Conservation (phyloP, 106 monocot genomes). For the Allium fistulosum region DNA sequence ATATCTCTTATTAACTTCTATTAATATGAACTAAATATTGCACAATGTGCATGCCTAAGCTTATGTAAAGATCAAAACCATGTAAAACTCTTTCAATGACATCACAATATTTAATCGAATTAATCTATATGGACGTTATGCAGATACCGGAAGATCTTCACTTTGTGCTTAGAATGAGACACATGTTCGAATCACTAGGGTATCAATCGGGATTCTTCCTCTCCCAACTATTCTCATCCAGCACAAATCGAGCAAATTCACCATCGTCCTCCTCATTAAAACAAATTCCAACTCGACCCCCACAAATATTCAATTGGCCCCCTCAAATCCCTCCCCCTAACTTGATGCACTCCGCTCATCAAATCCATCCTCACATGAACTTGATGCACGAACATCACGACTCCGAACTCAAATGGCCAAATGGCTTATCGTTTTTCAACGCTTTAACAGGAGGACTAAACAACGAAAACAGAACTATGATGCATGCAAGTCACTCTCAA, state of each 20-base stretch:
- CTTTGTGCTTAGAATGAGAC: slow-evolving; percentile 84
- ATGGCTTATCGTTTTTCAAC: slow-evolving; percentile 79
- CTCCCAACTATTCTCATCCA: slow-evolving; percentile 82
- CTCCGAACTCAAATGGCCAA: slow-evolving; percentile 75
- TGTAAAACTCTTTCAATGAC: too few relatives aligned
- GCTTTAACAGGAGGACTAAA: slow-evolving; percentile 46
- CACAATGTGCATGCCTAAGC: too few relatives aligned
- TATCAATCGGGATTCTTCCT: slow-evolving; percentile 90
- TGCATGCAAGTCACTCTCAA: background rate
- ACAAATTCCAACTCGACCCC: slow-evolving; percentile 35
- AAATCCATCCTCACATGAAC: slow-evolving; percentile 24
- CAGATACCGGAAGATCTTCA: slow-evolving; percentile 92
- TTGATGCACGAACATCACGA: slow-evolving; percentile 27
- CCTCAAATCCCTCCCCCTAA: slow-evolving; percentile 19
- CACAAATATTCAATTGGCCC: slow-evolving; percentile 52
- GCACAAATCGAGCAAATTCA: slow-evolving; percentile 19
- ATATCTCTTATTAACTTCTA: too few relatives aligned
- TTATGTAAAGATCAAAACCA: background rate
- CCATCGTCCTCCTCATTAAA: slow-evolving; percentile 16
- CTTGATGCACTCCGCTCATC: slow-evolving; percentile 4
- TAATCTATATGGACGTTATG: background rate
- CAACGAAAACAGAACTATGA: background rate
- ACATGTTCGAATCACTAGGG: slow-evolving; percentile 85
- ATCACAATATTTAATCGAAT: background rate
- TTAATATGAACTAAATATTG: too few relatives aligned